Base-by-base conservation (phyloP, 2,329 filamentous ascomycete genomes). In the Pseudomassariella vexata region DNA sequence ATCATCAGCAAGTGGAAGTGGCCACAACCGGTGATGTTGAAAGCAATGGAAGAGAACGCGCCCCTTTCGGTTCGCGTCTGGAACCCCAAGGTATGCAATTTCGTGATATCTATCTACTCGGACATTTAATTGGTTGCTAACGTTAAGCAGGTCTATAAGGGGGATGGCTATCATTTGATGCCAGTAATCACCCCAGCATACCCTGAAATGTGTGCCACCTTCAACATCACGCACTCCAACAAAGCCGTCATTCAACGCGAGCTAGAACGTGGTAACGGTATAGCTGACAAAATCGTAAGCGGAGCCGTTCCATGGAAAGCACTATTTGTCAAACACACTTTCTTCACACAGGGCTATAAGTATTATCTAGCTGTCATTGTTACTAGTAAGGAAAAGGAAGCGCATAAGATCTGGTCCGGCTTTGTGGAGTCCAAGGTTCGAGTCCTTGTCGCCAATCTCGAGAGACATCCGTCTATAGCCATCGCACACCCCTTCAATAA, bases 181-280 rank as follows among this genome's bases (percentile, higher is more conserved):
- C 92, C 92, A 18, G 86, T 98, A 58, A 96, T 98, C 51, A 98
- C 92, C 2, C 92, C 92, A 2, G 89, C 92, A 1, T 96, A 95
- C 55, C 92, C 92, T 3, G 94, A 88, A 30, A 96, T 95, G 89
- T 96, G 92, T 57, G 83, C 92, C 2, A 96, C 92, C 0, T 92
- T 94, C 65, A 96, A 95, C 50, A 82, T 98, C 39, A 89, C 85
- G 3, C 69, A 76, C 43, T 96, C 90, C 1, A 94, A 88, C 2
- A 86, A 88, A 65, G 67, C 75, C 6, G 78, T 95, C 30, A 88
- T 98, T 50, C 76, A 87, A 44, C 73, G 80, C 28, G 92, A 98
- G 54, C 74, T 96, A 14, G 71, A 81, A 41, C 78, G 85, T 22
- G 92, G 82, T 5, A 76, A 81, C 31, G 70, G 85, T 31, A 82